Base-by-base conservation (phyloP, 176 grass and related monocot genomes). In the Stipa capillata region DNA sequence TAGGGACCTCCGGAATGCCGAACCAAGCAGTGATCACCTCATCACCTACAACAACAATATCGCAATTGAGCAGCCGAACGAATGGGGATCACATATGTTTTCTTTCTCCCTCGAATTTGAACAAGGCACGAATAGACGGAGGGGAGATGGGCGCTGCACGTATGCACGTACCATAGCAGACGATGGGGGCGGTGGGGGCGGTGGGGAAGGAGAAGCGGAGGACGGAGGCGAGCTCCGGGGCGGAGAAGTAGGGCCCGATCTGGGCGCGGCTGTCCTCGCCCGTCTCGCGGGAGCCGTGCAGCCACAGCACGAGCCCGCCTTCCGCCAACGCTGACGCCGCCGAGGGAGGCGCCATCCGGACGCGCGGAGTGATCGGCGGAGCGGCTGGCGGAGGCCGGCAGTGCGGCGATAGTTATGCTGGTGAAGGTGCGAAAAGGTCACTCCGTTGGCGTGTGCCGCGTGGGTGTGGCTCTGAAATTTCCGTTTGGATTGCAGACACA, bases 121-220 rank as follows among this genome's bases (percentile, higher is more conserved):
- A 37, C 0, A 73, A 0, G 59, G 32, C 6, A n/a, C 28, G 28
- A 50, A 51, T 0, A 31, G 35, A 23, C 36, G 2, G 10, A 65
- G 21, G 27, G 41, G 27, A 44, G 39, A 31, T 14, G 24, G 59
- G 1, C 9, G n/a, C n/a, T n/a, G n/a, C n/a, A n/a, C n/a, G n/a
- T n/a, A n/a, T n/a, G 34, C 9, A 8, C 73, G 65, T 66, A 89
- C 90, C 36, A 56, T 81, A 80, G 83, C 86, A 89, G 32, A 55
- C 23, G 68, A 87, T 68, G 40, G 77, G 0, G 12, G 51, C 5
- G 1, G n/a, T 72, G 63, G 85, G 82, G 17, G 91, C 87, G 53
- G 85, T 90, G 54, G 87, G 91, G 73, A 93, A 93, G 44, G 85
- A 79, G 15, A 86, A 77, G 7, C 85, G 69, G 78, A 89, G 40